Conservation (phyloP, 345 rosid species). For the Corchorus olitorius region DNA sequence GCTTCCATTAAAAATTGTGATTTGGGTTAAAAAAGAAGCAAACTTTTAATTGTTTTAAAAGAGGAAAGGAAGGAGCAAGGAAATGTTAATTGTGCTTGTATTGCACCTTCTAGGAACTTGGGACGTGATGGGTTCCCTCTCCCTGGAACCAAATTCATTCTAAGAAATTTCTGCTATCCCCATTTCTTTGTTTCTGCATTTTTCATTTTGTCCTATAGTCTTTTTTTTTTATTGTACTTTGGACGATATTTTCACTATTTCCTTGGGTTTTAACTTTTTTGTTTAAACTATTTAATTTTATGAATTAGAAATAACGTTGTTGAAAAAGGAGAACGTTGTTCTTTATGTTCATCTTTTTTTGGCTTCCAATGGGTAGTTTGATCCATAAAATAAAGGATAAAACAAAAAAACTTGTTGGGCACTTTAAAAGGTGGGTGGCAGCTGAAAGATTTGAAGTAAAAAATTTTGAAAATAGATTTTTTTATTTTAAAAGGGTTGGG, state of each 20-base stretch:
- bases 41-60: slow-evolving; percentile 23
- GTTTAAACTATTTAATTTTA: no score
- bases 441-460: no score
- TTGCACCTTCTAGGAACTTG: slow-evolving; percentile 55
- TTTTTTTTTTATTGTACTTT: background rate
- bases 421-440: no score
- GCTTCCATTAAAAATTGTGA: background rate
- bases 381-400: no score
- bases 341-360: no score
- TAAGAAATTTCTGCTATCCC: slow-evolving; percentile 29
- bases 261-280: no score
- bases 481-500: no score
- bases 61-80: slow-evolving; percentile 21
- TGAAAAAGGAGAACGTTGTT: no score
- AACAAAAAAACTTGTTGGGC: no score
- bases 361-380: no score
- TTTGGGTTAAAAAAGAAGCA: slow-evolving; percentile 4
- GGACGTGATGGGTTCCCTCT: slow-evolving; percentile 43
- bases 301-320: no score
- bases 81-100: slow-evolving; percentile 52
- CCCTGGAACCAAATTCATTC: slow-evolving; percentile 53
- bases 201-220: background rate
- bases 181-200: background rate
- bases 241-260: background rate
- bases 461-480: no score